These are phyloP conservation scores for Beauveria medogensis DNA, from an alignment of 2,329 filamentous ascomycete genomes.

Conservation along the genomic window DNA sequence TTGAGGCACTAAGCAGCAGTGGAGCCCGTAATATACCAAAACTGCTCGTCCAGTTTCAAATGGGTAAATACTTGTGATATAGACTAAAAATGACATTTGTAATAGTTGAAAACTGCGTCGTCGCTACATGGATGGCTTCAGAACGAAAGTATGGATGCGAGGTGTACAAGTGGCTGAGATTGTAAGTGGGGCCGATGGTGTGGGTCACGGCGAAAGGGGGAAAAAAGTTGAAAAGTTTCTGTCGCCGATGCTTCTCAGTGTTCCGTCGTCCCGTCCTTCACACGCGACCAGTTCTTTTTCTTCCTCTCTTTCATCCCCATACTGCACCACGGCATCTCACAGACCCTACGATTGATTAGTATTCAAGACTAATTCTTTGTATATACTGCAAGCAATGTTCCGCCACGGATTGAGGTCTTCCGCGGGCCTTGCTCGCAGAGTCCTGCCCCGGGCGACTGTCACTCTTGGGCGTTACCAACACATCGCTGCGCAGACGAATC, in stretches of 20 bases:
- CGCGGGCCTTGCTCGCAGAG: conserved; percentile 27
- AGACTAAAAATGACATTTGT: too few relatives aligned
- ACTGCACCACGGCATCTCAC: neutral
- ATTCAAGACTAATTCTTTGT: neutral
- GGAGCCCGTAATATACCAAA: too few relatives aligned
- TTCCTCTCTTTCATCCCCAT: neutral
- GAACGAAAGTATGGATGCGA: neutral
- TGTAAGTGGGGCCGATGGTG: neutral
- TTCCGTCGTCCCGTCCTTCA: neutral
- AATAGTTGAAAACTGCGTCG: too few relatives aligned
- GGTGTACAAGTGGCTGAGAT: neutral
- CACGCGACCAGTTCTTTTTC: neutral
- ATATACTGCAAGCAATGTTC: conserved; percentile 13
- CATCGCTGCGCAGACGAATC: conserved; percentile 1
- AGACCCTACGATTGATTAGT: neutral
- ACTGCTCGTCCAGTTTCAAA: too few relatives aligned
- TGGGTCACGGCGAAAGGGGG: conserved; percentile 2
- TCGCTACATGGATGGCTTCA: too few relatives aligned
- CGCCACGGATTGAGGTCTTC: conserved; percentile 29
- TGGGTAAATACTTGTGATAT: too few relatives aligned
- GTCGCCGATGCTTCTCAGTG: neutral
- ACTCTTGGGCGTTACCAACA: conserved; percentile 19
- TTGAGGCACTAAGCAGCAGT: too few relatives aligned
- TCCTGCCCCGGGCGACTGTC: conserved; percentile 21
- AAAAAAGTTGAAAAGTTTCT: conserved; percentile 10